Evolutionary conservation across 2,329 filamentous ascomycete genomes (phyloP).

Genomic region (Rhytidhysteron rufulum): DNA sequence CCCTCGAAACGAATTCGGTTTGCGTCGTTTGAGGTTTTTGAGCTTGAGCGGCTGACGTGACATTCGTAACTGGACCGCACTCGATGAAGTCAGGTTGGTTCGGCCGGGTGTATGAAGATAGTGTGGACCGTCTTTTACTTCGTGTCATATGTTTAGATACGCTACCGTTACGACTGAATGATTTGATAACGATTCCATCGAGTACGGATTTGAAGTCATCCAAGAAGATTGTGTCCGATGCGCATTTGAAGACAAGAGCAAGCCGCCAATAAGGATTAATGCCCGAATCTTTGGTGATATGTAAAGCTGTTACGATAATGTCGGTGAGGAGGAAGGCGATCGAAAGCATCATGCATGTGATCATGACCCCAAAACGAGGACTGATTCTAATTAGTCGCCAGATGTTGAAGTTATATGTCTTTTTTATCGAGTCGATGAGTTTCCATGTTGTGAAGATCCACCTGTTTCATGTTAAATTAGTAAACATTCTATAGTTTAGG

Average conservation of each 20-base stretch:
- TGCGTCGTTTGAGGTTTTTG: slow-evolving; percentile 1
- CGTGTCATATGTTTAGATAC: slow-evolving; percentile 7
- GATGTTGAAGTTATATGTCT: slow-evolving; percentile 28
- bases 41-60: slow-evolving; percentile 8
- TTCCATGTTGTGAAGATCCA: slow-evolving; percentile 36
- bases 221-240: slow-evolving; percentile 32
- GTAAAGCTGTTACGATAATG: slow-evolving; percentile 25
- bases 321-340: slow-evolving; percentile 30
- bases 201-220: slow-evolving; percentile 35
- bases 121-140: slow-evolving; percentile 7
- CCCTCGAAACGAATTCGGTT: slow-evolving; percentile 4
- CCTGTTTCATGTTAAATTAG: no score
- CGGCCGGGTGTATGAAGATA: slow-evolving; percentile 9
- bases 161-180: slow-evolving; percentile 16
- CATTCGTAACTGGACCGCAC: slow-evolving; percentile 8
- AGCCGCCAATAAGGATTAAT: slow-evolving; percentile 36
- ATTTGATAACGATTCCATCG: slow-evolving; percentile 26
- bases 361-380: slow-evolving; percentile 28
- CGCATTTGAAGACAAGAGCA: slow-evolving; percentile 33
- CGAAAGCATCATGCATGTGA: slow-evolving; percentile 29
- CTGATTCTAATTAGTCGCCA: slow-evolving; percentile 24
- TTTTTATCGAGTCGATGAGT: slow-evolving; percentile 26
- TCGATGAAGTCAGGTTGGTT: slow-evolving; percentile 8
- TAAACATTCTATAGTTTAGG: neutral
- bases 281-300: slow-evolving; percentile 19